phyloP scores from a whole-genome alignment of 257 asterid species.

The Coffea canephora region DNA sequence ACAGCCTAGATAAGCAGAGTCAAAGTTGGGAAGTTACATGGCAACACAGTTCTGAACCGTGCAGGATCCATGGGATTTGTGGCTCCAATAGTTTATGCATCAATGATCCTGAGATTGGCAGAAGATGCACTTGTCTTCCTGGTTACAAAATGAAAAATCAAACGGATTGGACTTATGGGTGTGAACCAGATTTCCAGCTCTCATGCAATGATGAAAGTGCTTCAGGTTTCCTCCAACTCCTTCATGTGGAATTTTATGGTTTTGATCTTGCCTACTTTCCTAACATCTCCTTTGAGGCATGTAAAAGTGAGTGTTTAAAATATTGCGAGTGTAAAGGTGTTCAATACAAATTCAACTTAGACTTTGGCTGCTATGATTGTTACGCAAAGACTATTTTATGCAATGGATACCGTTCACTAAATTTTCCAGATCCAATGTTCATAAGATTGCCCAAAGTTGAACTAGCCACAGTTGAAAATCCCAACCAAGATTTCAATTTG shows the following conservation, averaged over 20 bases:
- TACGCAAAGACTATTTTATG: conserved; percentile 26
- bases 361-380: conserved; percentile 22
- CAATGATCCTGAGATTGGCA: conserved; percentile 14
- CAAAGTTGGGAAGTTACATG: conserved; percentile 36
- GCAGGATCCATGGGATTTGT: conserved; percentile 41
- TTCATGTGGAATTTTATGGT: conserved; percentile 35
- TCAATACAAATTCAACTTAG: conserved; percentile 10
- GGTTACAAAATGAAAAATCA: conserved; percentile 29
- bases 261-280: conserved; percentile 22
- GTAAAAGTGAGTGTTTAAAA: conserved; percentile 27
- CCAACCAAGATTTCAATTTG: conserved; percentile 1
- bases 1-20: conserved; percentile 21
- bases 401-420: conserved; percentile 29
- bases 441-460: conserved; percentile 20
- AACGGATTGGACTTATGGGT: conserved; percentile 39
- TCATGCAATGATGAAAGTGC: conserved; percentile 12
- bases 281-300: conserved; percentile 23
- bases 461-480: not conserved
- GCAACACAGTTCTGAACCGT: conserved; percentile 26
- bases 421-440: conserved; percentile 17
- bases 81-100: conserved; percentile 37
- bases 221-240: conserved; percentile 20
- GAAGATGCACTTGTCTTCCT: conserved; percentile 39
- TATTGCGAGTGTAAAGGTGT: conserved; percentile 39
- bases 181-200: conserved; percentile 27